phyloP scores from a whole-genome alignment of 148 eudicot genomes.

The Cornus florida region DNA sequence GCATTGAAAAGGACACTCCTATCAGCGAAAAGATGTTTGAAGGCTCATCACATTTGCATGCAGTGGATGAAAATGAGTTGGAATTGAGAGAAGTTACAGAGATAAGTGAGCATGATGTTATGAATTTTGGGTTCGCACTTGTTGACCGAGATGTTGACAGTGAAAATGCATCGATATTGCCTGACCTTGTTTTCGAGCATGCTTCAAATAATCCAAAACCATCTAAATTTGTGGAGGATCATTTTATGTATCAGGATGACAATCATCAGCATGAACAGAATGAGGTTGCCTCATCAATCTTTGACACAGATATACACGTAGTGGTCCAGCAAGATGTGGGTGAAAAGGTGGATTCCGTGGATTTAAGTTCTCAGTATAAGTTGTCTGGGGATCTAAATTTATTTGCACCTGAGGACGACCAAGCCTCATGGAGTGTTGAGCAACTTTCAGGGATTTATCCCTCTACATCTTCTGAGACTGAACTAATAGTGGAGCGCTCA shows the following conservation, averaged over 20 bases:
- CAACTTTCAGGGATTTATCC: conserved; percentile 16
- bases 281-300: conserved; percentile 13
- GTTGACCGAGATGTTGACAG: conserved; percentile 7
- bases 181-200: conserved; percentile 2
- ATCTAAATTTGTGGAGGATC: conserved; percentile 12
- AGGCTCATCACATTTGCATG: conserved; percentile 2
- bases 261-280: conserved; percentile 11
- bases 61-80: conserved; percentile 6
- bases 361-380: conserved; percentile 8
- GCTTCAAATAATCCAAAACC: not conserved
- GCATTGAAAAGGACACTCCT: conserved; percentile 6
- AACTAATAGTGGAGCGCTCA: conserved; percentile 15
- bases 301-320: conserved; percentile 17
- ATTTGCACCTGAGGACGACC: conserved; percentile 15
- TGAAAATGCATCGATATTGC: conserved; percentile 7
- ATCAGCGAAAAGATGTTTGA: conserved; percentile 13
- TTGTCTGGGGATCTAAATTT: conserved; percentile 17
- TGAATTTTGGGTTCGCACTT: conserved; percentile 14
- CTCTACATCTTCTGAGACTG: conserved; percentile 18
- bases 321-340: conserved; percentile 8
- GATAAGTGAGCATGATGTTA: conserved; percentile 17
- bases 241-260: conserved; percentile 12
- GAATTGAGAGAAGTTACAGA: conserved; percentile 5
- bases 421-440: conserved; percentile 11
- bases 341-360: conserved; percentile 6